A percentile compares a stretch with the other conserved stretches of the same genome.
Conservation (phyloP, 2,329 filamentous ascomycete species). For the Colletotrichum nymphaeae region DNA sequence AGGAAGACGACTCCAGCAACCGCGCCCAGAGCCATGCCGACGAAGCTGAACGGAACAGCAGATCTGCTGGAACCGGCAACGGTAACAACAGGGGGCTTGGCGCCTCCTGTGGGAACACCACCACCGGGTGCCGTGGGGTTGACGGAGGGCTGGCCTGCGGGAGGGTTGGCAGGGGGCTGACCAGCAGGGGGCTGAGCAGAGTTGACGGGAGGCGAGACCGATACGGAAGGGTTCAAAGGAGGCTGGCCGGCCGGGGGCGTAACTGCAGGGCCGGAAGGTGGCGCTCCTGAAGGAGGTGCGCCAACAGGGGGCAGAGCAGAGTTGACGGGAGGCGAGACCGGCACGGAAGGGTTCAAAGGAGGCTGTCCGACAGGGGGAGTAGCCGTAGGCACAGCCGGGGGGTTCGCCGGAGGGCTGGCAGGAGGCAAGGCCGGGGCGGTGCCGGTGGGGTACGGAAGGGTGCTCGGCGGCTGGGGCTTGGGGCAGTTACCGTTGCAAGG, state of each 20-base stretch:
- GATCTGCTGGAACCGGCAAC: not conserved
- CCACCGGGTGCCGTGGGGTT: not conserved
- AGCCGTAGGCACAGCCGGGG: not conserved
- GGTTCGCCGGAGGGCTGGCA: not conserved
- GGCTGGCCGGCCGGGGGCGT: not conserved
- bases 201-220: not conserved
- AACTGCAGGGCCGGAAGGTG: not conserved
- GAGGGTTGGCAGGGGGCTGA: not conserved
- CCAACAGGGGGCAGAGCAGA: not conserved
- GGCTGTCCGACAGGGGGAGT: too few species aligned
- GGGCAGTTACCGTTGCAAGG: conserved; percentile 46
- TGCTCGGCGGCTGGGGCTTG: conserved; percentile 36
- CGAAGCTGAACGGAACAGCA: not conserved
- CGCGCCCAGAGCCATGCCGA: not conserved
- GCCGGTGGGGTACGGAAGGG: not conserved
- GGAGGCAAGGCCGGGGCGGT: too few species aligned
- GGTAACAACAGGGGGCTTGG: not conserved
- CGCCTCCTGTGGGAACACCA: not conserved
- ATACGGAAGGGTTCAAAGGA: not conserved
- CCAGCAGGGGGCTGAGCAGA: not conserved
- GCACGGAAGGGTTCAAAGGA: too few species aligned
- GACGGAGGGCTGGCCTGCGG: not conserved
- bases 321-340: too few species aligned
- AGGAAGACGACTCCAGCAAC: not conserved
- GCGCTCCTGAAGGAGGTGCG: not conserved